These are phyloP conservation scores for Pleurotus eryngii DNA, from an alignment of 768 basidiomycete species.

Conservation along the genomic window DNA sequence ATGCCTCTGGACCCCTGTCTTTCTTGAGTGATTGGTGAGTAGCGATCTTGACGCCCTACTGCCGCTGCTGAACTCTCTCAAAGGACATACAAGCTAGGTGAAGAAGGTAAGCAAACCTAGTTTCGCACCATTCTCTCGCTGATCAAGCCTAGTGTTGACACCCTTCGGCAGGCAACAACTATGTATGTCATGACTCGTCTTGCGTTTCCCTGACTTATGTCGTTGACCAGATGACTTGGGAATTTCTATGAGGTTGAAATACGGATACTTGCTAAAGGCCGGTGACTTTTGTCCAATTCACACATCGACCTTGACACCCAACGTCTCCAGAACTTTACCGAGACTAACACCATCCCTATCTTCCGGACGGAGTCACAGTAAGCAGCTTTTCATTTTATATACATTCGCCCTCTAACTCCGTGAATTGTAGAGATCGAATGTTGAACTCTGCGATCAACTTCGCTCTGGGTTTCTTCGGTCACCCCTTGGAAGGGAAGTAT, in stretches of 20 bases:
- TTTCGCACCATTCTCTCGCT: conserved; percentile 4
- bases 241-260: conserved; percentile 71
- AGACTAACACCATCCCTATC: conserved; percentile 61
- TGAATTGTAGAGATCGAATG: conserved; percentile 61
- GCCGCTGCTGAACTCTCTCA: neutral
- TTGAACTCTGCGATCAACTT: conserved; percentile 62
- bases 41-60: neutral
- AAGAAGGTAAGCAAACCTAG: conserved; percentile 56
- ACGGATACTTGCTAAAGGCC: conserved; percentile 72
- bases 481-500: conserved; percentile 69
- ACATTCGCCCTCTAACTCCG: neutral
- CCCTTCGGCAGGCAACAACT: conserved; percentile 88
- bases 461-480: conserved; percentile 74
- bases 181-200: conserved; percentile 41
- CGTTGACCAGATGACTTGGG: conserved; percentile 55
- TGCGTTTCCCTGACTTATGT: neutral
- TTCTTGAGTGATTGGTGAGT: conserved; percentile 84
- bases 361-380: conserved; percentile 79
- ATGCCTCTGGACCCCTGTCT: conserved; percentile 56
- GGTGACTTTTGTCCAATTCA: neutral
- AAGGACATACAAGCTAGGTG: conserved; percentile 89
- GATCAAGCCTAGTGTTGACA: conserved; percentile 59
- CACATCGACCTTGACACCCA: too few species aligned
- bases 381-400: conserved; percentile 14
- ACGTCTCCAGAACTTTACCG: conserved; percentile 49